phyloP scores from a whole-genome alignment of 345 rosid species.

The Salix koriyanagi region DNA sequence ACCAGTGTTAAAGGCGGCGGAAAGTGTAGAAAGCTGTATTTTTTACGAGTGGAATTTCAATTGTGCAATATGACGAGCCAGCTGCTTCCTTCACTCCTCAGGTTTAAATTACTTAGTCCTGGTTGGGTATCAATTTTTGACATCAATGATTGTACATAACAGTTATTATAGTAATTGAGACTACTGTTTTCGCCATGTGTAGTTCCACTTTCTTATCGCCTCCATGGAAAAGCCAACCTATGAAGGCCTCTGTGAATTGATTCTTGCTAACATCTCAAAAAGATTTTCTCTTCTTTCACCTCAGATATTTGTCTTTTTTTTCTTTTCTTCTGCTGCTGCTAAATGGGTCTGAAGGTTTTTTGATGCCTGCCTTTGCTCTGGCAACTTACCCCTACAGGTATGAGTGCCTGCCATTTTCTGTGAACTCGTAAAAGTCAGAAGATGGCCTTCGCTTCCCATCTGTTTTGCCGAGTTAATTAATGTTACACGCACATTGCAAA shows the following conservation, averaged over 20 bases:
- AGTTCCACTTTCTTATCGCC: neutral
- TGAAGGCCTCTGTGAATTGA: neutral
- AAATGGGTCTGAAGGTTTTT: neutral
- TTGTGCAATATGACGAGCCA: neutral
- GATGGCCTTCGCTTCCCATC: neutral
- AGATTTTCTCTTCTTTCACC: neutral
- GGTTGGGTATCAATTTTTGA: neutral
- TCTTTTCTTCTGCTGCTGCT: neutral
- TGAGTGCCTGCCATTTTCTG: neutral
- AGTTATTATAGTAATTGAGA: neutral
- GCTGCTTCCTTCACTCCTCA: neutral
- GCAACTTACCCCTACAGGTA: neutral
- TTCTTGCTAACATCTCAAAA: neutral
- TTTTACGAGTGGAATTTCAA: neutral
- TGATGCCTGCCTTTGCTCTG: neutral
- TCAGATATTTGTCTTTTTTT: neutral
- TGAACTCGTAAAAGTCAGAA: neutral
- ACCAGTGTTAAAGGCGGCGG: neutral
- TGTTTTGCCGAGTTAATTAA: neutral
- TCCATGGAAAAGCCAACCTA: neutral
- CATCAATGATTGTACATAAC: neutral
- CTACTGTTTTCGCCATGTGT: neutral
- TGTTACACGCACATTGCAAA: too few relatives aligned
- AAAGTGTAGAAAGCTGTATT: neutral
- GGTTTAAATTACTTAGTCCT: neutral